Evolutionary conservation across 2,329 filamentous ascomycete genomes (phyloP), one percentile per base, ranked within the genome.

Genomic region (Stemphylium vesicarium): DNA sequence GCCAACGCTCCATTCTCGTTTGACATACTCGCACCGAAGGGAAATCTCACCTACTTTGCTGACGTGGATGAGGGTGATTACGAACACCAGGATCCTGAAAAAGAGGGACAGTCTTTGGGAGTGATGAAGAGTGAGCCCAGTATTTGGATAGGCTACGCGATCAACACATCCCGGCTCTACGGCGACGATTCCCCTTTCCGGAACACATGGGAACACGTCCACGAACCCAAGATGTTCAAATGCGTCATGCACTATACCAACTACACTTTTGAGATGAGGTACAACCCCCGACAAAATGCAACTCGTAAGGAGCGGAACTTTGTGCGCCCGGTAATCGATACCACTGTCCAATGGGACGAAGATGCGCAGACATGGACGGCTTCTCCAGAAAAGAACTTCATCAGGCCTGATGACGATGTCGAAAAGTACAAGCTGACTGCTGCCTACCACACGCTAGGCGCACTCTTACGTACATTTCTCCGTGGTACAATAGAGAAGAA

Each of bases 91-190:
- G 71, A 76, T 37, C 58, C 67, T 7, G 61, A 63, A 1, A 68
- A 63, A 0, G 31, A 50, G 9, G 60, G 69, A n/a, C 60, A 54
- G 1, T 59, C 56, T 1, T 52, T 75, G 8, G 74, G 74, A 9
- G 68, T 70, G 0, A 72, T 77, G 49, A 52, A 71, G 42, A 63
- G 65, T 7, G 74, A 77, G 37, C 74, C 74, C 13, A 58, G 66
- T 2, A 57, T 77, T 0, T 77, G 74, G 73, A 70, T 76, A 36
- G 73, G 74, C 9, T 72, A 75, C 33, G 55, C 68, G 1, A 64
- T 72, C 37, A 69, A 74, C 7, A 74, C 73, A 0, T 53, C 52
- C 1, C 47, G 56, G 16, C 60, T 64, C 1, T 72, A 74, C 35
- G 51, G 57, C 2, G 22, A 52, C 1, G 57, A 63, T 11, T 70